Percentiles rank a stretch among this genome's conserved stretches.
Conservation (phyloP, 768 basidiomycete species). For the Cystobasidium tubakii region DNA sequence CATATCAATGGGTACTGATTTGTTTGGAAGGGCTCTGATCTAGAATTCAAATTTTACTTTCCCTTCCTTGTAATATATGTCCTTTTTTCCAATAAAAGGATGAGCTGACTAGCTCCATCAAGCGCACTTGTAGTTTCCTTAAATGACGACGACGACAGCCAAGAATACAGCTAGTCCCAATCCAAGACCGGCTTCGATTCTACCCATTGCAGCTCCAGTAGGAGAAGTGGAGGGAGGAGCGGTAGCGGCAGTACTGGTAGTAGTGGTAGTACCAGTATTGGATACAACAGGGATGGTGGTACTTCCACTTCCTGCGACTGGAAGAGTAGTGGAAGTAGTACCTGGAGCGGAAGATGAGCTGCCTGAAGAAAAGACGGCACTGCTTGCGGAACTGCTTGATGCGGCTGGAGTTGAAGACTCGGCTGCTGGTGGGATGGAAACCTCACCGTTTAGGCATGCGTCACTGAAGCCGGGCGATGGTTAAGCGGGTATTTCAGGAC, state of each 20-base stretch:
- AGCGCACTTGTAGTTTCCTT: too few relatives aligned
- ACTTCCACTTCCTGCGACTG: not conserved
- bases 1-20: too few relatives aligned
- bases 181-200: not conserved
- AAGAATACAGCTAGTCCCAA: not conserved
- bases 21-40: too few relatives aligned
- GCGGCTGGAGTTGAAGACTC: not conserved
- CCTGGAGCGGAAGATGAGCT: not conserved
- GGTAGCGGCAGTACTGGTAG: not conserved
- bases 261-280: not conserved
- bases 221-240: not conserved
- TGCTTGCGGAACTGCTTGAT: not conserved
- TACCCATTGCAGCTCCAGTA: conserved; percentile 8
- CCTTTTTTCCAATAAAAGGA: too few relatives aligned
- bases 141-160: not conserved
- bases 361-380: not conserved
- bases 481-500: not conserved
- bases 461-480: not conserved
- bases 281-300: too few relatives aligned
- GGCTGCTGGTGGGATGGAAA: not conserved
- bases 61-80: too few relatives aligned
- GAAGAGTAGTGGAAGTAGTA: not conserved
- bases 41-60: too few relatives aligned
- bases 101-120: too few relatives aligned
- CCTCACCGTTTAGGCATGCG: not conserved